phyloP scores from a whole-genome alignment of 2,329 filamentous ascomycete species.

The Rutstroemia sydowiana region DNA sequence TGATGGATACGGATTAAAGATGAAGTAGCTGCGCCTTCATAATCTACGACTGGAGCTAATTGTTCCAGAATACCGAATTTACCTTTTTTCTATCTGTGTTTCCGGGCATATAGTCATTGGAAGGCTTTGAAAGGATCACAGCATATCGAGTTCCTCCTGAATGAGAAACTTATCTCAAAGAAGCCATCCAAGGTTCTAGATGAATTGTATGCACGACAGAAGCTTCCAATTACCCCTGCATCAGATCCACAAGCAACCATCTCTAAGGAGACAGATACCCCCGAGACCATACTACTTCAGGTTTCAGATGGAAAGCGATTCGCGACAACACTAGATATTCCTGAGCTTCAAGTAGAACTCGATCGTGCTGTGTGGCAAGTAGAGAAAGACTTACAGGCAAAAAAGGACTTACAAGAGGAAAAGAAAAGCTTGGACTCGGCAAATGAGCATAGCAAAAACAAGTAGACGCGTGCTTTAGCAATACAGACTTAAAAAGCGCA shows the following conservation, averaged over 20 bases:
- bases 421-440: slow-evolving; percentile 17
- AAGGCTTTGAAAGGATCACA: slow-evolving; percentile 76
- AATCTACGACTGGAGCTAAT: neutral
- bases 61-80: slow-evolving; percentile 72
- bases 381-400: slow-evolving; percentile 33
- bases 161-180: slow-evolving; percentile 61
- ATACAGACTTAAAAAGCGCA: neutral
- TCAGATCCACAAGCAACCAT: slow-evolving; percentile 4
- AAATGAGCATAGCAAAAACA: slow-evolving; percentile 16
- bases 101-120: slow-evolving; percentile 89
- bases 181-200: slow-evolving; percentile 65
- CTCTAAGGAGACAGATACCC: slow-evolving; percentile 23
- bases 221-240: slow-evolving; percentile 11
- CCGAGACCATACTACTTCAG: slow-evolving; percentile 38
- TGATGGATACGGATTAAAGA: too few relatives aligned
- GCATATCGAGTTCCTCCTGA: slow-evolving; percentile 74
- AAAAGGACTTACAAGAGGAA: slow-evolving; percentile 23
- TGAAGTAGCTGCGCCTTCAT: too few relatives aligned
- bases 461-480: slow-evolving; percentile 7
- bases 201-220: slow-evolving; percentile 52
- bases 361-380: slow-evolving; percentile 74
- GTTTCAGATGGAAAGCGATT: slow-evolving; percentile 49
- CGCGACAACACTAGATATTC: slow-evolving; percentile 56
- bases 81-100: slow-evolving; percentile 93
- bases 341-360: slow-evolving; percentile 64